A percentile compares a stretch with the other conserved stretches of the same genome.
Evolutionary conservation across 805 yeast species (phyloP).

Genomic region (Kazachstania africana): DNA sequence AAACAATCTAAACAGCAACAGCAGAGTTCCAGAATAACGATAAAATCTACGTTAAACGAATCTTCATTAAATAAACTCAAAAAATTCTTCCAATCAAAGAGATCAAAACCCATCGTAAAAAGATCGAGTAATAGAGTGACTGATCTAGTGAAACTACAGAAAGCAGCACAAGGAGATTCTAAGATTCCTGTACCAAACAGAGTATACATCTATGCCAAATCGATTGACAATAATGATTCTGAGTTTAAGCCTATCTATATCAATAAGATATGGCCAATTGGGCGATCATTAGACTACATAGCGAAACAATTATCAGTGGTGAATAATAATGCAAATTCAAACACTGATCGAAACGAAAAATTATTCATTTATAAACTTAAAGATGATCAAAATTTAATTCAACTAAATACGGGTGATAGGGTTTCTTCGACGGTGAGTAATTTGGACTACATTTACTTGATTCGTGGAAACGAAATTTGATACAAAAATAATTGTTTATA

Average conservation of each 20-base stretch:
- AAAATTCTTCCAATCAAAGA: conserved; percentile 14
- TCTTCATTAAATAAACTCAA: conserved; percentile 18
- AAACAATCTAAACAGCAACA: conserved; percentile 1
- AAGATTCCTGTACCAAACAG: conserved; percentile 19
- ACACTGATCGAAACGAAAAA: conserved; percentile 12
- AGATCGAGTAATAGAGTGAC: conserved; percentile 6
- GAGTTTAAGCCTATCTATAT: conserved; percentile 10
- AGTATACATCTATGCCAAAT: conserved; percentile 14
- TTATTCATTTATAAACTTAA: conserved; percentile 14
- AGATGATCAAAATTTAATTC: conserved; percentile 1
- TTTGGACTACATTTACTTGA: conserved; percentile 18
- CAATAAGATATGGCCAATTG: conserved; percentile 25
- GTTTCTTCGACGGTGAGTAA: conserved; percentile 12
- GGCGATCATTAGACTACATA: conserved; percentile 22
- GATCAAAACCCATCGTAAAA: conserved; percentile 1
- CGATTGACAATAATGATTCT: conserved; percentile 5
- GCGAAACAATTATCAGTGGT: conserved; percentile 16
- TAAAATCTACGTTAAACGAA: conserved; percentile 8
- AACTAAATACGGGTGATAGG: conserved; percentile 7
- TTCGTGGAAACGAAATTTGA: conserved; percentile 14
- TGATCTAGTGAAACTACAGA: conserved; percentile 11
- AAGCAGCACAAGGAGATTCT: conserved; percentile 18
- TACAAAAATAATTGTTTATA: not conserved
- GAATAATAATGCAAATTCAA: conserved; percentile 12
- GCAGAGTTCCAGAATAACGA: not conserved